phyloP scores from a whole-genome alignment of 1,284 basidiomycete genomes.

The Microbotryum scabiosae region DNA sequence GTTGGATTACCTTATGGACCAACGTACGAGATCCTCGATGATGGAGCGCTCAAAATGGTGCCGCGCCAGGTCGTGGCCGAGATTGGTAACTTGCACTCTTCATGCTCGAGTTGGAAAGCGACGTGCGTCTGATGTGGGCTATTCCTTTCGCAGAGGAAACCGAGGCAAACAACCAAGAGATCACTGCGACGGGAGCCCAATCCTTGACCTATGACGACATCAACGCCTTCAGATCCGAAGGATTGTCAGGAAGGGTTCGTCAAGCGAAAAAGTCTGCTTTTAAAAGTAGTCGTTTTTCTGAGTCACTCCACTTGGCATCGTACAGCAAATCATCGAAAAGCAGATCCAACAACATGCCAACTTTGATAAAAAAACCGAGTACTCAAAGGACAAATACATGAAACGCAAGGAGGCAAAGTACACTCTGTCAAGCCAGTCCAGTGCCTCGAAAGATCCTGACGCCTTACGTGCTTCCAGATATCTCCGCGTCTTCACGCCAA shows the following conservation, averaged over 20 bases:
- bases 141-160: conserved; percentile 60
- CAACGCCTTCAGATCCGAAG: conserved; percentile 63
- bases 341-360: conserved; percentile 86
- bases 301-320: background rate
- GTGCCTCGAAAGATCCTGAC: background rate
- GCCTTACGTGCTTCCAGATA: conserved; percentile 50
- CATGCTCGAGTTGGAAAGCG: no score
- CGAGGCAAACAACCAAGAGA: conserved; percentile 76
- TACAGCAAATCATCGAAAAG: conserved; percentile 79
- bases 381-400: conserved; percentile 92
- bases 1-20: conserved; percentile 65
- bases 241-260: conserved; percentile 60
- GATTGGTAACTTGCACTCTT: conserved; percentile 11
- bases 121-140: rapidly evolving
- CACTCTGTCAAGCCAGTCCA: conserved; percentile 33
- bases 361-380: conserved; percentile 86
- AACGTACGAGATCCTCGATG: conserved; percentile 58
- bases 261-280: background rate
- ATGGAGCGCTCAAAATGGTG: conserved; percentile 6
- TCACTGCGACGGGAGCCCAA: conserved; percentile 62
- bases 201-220: conserved; percentile 73
- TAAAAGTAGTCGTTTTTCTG: no score
- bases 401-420: conserved; percentile 92
- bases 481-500: conserved; percentile 75
- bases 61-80: conserved; percentile 19